These are phyloP conservation scores for Boletus sp. DNA, from an alignment of 768 basidiomycete genomes.

Conservation along the genomic window DNA sequence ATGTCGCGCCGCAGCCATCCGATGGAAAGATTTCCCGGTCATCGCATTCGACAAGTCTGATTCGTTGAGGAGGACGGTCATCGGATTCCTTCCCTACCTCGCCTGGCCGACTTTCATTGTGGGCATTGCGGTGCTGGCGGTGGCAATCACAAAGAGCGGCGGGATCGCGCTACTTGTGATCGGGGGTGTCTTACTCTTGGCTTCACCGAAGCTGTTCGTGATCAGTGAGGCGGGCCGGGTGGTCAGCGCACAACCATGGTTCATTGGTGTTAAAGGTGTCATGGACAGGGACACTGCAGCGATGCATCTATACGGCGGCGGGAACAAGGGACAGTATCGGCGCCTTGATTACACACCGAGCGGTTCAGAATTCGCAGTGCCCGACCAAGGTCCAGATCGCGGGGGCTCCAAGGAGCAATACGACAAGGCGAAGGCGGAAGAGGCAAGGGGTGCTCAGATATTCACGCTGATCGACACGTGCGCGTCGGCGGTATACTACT, in stretches of 20 bases:
- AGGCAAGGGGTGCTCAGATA: background rate
- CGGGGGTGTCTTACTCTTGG: background rate
- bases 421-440: background rate
- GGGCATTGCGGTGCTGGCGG: background rate
- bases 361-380: conserved; percentile 11
- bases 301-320: conserved; percentile 16
- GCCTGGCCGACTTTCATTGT: conserved; percentile 6
- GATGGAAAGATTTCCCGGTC: conserved; percentile 21
- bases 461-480: conserved; percentile 18
- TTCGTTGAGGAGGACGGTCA: conserved; percentile 7
- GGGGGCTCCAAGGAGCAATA: conserved; percentile 6
- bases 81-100: conserved; percentile 7
- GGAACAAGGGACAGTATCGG: background rate
- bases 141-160: background rate
- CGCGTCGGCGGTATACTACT: conserved; percentile 18
- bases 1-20: conserved; percentile 15
- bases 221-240: conserved; percentile 18
- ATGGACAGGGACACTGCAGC: conserved; percentile 6
- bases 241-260: conserved; percentile 14
- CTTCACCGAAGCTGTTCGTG: conserved; percentile 5
- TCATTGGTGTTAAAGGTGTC: conserved; percentile 21
- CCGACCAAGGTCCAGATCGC: background rate
- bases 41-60: conserved; percentile 6
- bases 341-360: conserved; percentile 14
- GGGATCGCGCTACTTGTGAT: conserved; percentile 1